Conservation (phyloP, 805 yeast genomes). For the Myxozyma mucilagina region DNA sequence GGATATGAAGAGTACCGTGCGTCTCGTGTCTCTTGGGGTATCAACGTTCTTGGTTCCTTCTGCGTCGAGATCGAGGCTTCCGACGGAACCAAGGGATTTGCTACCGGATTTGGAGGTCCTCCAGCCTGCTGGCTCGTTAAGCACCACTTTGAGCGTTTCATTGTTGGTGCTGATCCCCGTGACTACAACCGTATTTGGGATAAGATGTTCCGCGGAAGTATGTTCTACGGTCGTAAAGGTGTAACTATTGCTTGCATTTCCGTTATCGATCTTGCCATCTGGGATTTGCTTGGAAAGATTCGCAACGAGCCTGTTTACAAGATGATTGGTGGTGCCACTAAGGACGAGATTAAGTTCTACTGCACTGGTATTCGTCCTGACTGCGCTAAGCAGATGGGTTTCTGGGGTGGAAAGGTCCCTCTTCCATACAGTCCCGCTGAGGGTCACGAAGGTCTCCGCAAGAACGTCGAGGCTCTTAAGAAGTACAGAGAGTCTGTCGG, state of each 20-base stretch:
- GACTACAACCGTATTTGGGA: conserved; percentile 51
- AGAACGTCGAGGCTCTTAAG: conserved; percentile 49
- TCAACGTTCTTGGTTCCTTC: conserved; percentile 53
- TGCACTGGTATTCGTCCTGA: conserved; percentile 53
- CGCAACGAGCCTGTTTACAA: conserved; percentile 55
- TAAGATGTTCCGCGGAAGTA: conserved; percentile 51
- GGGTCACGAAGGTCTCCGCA: conserved; percentile 49
- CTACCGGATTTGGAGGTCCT: conserved; percentile 57
- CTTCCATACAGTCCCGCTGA: conserved; percentile 54
- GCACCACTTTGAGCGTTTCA: conserved; percentile 50
- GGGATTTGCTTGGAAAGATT: conserved; percentile 54
- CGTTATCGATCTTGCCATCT: conserved; percentile 52
- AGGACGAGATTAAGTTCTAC: conserved; percentile 49
- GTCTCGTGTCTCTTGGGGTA: conserved; percentile 52
- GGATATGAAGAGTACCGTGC: conserved; percentile 49
- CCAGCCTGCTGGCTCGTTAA: conserved; percentile 52
- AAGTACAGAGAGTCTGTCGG: conserved; percentile 51
- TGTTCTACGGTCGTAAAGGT: conserved; percentile 56
- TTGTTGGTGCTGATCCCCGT: conserved; percentile 51
- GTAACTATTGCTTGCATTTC: conserved; percentile 50
- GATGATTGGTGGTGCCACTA: conserved; percentile 54
- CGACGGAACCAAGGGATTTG: conserved; percentile 53
- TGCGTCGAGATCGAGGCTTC: conserved; percentile 51
- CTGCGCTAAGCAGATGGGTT: conserved; percentile 53
- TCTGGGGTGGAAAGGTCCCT: conserved; percentile 57